Evolutionary conservation across 306 rosid species (phyloP), one percentile per base, ranked within the genome.

Genomic region (Ziziphus jujuba): DNA sequence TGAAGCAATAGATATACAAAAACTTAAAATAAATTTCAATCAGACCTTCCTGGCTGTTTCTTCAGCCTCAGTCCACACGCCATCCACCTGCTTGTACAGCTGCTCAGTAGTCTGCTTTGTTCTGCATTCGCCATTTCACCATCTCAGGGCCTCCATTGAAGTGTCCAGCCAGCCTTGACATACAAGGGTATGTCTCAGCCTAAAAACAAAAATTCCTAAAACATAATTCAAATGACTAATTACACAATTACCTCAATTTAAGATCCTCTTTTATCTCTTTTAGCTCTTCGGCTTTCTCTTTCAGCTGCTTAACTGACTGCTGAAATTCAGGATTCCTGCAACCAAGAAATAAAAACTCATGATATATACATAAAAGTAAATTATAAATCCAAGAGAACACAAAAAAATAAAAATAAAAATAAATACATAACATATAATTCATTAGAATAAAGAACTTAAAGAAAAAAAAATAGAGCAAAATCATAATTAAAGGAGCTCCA

Each of bases 181-280:
- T 90, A 93, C 91, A 88, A 83, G 55, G 61, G 98, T 90, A 93
- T 84, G 95, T 84, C 98, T 84, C 90, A 86, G 89, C 95, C 90
- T 79, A 79, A 65, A 70, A 66, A 81, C 50, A 61, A 80, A 70
- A 65, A 56, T 64, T 14, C 48, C 38, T 33, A 61, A 71, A 4
- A 53, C 65, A 81, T 56, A 74, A 53, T 49, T 75, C 22, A 45
- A 52, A 6, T 20, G 23, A 51, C 23, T 52, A 71, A 56, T 59
- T 33, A 50, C 62, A 74, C 60, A 61, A 71, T 79, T 85, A 90
- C 99, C 85, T 88, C 61, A 67, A 88, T 85, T 83, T 89, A 67
- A 92, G 76, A 22, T 71, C 95, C 70, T 91, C 88, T 83, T 86
- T 84, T 28, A 82, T 92, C 40, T 75, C 92, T 78, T 90, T 84